Conservation (phyloP, 129 eudicot genomes). For the Flaveria linearis region DNA sequence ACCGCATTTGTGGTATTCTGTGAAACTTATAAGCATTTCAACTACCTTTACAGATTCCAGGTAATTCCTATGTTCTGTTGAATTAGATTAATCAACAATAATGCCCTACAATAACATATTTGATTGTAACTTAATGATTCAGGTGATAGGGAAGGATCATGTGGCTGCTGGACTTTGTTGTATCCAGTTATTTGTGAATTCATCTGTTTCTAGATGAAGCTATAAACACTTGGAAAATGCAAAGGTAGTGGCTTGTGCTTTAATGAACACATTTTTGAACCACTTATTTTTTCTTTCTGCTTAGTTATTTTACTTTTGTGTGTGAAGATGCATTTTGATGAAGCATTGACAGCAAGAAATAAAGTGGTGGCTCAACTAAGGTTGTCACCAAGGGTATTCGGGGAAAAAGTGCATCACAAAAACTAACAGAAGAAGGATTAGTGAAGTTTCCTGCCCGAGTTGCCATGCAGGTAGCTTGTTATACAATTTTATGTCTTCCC, state of each 20-base stretch:
- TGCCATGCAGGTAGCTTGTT: conserved; percentile 72
- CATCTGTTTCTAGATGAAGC: conserved; percentile 91
- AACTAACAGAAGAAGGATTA: conserved; percentile 89
- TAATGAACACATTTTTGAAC: not conserved
- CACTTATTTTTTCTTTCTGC: not conserved
- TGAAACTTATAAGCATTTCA: conserved; percentile 90
- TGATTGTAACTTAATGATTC: conserved; percentile 30
- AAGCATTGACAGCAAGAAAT: conserved; percentile 73
- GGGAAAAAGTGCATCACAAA: conserved; percentile 84
- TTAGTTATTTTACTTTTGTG: conserved; percentile 20
- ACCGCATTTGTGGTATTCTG: conserved; percentile 83
- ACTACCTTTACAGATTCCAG: conserved; percentile 86
- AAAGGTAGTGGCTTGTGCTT: conserved; percentile 47
- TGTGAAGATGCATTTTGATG: conserved; percentile 88
- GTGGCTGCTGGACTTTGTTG: conserved; percentile 99
- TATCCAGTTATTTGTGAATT: conserved; percentile 90
- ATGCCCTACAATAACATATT: not conserved
- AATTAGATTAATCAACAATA: not conserved
- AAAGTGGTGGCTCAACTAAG: conserved; percentile 74
- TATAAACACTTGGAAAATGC: conserved; percentile 87
- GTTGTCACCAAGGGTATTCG: conserved; percentile 78
- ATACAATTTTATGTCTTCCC: not conserved
- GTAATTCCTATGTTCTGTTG: conserved; percentile 30
- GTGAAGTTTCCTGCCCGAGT: conserved; percentile 89
- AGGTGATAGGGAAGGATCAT: conserved; percentile 95